Base-by-base conservation (phyloP, 2,329 filamentous ascomycete species). In the Aspergillus uvarum region DNA sequence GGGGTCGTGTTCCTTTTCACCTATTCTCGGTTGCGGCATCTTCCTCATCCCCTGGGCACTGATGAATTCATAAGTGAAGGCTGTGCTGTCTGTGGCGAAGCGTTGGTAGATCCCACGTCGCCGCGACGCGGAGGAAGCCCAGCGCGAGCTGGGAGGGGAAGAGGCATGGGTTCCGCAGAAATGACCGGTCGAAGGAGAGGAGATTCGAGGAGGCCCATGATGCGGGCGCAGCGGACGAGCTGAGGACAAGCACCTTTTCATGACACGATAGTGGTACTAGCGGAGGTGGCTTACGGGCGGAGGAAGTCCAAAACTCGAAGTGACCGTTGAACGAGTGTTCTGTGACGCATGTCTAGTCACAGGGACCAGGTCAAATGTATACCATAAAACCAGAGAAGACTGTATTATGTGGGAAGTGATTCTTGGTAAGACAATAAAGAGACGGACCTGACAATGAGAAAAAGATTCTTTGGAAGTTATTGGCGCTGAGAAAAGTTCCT, bases 231-330 rank as follows among this genome's bases (percentile, higher is more conserved):
- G 68, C 67, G 72, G 69, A 69, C 69, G 72, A 68, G 72, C 68
- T 71, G 71, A 63, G 65, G 70, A 64, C 61, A 76, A 69, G 69
- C 72, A 77, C 70, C 68, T 70, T 72, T 72, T 75, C 77, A 79
- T 79, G 77, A 76, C 76, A 76, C 74, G 72, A 70, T 63, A 58
- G 65, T 62, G 64, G 67, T 64, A 59, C 54, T 65, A 63, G 60
- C 60, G 54, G 62, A 67, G 59, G 68, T 65, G 65, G 64, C 54
- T 62, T 64, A 67, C 63, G 59, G 62, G 59, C 64, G 65, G 66
- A 68, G 65, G 61, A 60, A 64, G 70, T 70, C 65, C 67, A 68
- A 65, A 69, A 65, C 63, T 72, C 69, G 68, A 66, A 65, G 63
- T 62, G 57, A 52, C 61, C 60, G 61, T 63, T 58, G 56, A 59